phyloP scores from a whole-genome alignment of 129 eudicot species.

The Flaveria trinervia region DNA sequence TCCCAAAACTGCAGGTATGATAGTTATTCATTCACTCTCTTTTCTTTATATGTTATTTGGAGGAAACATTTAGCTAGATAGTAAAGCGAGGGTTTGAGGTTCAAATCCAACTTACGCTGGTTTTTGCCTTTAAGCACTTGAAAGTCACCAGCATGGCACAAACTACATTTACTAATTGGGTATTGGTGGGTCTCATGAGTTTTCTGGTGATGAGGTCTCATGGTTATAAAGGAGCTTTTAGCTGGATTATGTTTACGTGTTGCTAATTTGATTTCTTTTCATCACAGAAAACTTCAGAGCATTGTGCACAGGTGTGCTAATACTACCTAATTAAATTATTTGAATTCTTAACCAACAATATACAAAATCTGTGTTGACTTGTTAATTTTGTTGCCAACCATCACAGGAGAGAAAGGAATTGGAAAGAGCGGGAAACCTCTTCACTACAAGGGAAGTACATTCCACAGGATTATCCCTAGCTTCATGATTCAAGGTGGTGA shows the following conservation, averaged over 20 bases:
- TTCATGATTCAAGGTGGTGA: constrained; percentile 99
- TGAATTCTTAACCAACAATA: not conserved
- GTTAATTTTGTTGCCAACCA: not conserved
- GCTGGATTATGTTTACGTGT: not conserved
- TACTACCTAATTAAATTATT: not conserved
- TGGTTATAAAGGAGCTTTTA: not conserved
- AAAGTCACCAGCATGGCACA: too few relatives aligned
- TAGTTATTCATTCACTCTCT: not conserved
- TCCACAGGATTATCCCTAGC: constrained; percentile 94
- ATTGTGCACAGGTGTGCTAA: constrained; percentile 77
- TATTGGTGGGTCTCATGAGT: not conserved
- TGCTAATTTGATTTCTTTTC: constrained; percentile 15
- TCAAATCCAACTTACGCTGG: too few relatives aligned
- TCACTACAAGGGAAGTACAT: constrained; percentile 82
- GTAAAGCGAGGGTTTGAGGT: too few relatives aligned
- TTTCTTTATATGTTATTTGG: not conserved
- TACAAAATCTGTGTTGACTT: not conserved
- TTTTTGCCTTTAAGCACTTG: too few relatives aligned
- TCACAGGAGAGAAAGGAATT: constrained; percentile 81
- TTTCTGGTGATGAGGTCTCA: not conserved
- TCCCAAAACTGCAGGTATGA: constrained; percentile 91
- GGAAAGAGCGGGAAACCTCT: constrained; percentile 91
- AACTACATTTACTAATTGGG: not conserved
- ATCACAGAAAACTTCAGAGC: constrained; percentile 93
- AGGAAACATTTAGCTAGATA: not conserved